Percentiles rank a stretch among this genome's conserved stretches.
These are phyloP conservation scores for Kandelia obovata DNA, from an alignment of 345 rosid genomes.

Conservation along the genomic window DNA sequence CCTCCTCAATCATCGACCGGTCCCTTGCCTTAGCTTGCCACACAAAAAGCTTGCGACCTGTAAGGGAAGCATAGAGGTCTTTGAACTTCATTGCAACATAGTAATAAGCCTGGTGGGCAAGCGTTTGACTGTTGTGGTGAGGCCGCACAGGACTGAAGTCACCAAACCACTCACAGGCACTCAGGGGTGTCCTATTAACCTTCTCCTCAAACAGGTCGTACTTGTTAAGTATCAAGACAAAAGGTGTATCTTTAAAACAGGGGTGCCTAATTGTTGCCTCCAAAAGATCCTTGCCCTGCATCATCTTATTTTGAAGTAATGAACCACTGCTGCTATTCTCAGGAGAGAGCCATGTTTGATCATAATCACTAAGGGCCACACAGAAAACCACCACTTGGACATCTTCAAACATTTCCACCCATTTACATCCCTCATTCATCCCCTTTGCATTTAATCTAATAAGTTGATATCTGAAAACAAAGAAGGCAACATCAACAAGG, in stretches of 20 bases:
- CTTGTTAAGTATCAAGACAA: constrained; percentile 83
- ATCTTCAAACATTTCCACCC: constrained; percentile 99
- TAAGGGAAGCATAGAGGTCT: constrained; percentile 69
- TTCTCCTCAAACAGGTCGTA: constrained; percentile 90
- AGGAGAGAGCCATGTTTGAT: constrained; percentile 53
- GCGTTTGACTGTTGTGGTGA: constrained; percentile 57
- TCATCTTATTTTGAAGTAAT: constrained; percentile 70
- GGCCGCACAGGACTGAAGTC: constrained; percentile 79
- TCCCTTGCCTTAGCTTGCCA: constrained; percentile 91
- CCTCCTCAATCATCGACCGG: constrained; percentile 63
- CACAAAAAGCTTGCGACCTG: constrained; percentile 81
- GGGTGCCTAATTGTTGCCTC: constrained; percentile 77
- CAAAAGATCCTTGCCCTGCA: constrained; percentile 85
- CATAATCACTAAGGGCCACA: constrained; percentile 78
- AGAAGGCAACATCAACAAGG: background rate
- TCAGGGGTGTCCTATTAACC: constrained; percentile 58
- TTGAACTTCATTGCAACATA: constrained; percentile 94
- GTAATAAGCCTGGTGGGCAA: constrained; percentile 91
- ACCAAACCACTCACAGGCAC: constrained; percentile 76
- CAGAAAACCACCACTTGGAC: constrained; percentile 84
- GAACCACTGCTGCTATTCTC: constrained; percentile 49
- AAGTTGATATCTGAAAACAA: constrained; percentile 67
- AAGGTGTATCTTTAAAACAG: constrained; percentile 79
- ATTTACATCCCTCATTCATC: constrained; percentile 94
- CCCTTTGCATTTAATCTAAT: constrained; percentile 90